phyloP scores from a whole-genome alignment of 345 rosid species.

The Ailanthus altissimus region DNA sequence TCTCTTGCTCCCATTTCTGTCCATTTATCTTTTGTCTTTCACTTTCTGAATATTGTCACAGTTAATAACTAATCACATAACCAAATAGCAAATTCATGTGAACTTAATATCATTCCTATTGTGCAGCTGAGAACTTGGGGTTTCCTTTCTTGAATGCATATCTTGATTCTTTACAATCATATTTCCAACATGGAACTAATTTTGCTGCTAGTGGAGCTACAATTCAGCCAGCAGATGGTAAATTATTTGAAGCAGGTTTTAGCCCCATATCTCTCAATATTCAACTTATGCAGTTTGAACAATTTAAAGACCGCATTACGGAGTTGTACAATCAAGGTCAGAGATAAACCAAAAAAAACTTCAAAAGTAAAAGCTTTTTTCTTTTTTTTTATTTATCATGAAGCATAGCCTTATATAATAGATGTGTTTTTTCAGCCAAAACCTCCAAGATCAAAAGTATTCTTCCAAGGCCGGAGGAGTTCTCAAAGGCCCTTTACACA shows the following conservation, averaged over 20 bases:
- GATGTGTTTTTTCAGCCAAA: constrained; percentile 7
- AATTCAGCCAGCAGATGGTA: constrained; percentile 12
- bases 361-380: too few relatives aligned
- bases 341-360: too few relatives aligned
- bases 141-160: constrained; percentile 31
- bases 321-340: constrained; percentile 29
- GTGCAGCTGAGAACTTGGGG: constrained; percentile 29
- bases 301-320: constrained; percentile 23
- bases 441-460: too few relatives aligned
- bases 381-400: too few relatives aligned
- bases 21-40: too few relatives aligned
- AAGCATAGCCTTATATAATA: too few relatives aligned
- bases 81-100: too few relatives aligned
- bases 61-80: too few relatives aligned
- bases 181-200: constrained; percentile 33
- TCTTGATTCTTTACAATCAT: constrained; percentile 25
- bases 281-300: constrained; percentile 31
- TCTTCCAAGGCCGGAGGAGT: constrained; percentile 33
- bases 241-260: constrained; percentile 12
- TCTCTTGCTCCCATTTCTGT: too few relatives aligned
- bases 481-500: constrained; percentile 33
- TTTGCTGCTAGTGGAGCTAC: constrained; percentile 34
- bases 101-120: too few relatives aligned
- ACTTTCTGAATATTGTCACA: too few relatives aligned
- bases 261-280: constrained; percentile 25